Percentiles rank a stretch among this genome's conserved stretches.
These are phyloP conservation scores for Tricholoma sp. DNA, from an alignment of 768 basidiomycete genomes.

Conservation along the genomic window DNA sequence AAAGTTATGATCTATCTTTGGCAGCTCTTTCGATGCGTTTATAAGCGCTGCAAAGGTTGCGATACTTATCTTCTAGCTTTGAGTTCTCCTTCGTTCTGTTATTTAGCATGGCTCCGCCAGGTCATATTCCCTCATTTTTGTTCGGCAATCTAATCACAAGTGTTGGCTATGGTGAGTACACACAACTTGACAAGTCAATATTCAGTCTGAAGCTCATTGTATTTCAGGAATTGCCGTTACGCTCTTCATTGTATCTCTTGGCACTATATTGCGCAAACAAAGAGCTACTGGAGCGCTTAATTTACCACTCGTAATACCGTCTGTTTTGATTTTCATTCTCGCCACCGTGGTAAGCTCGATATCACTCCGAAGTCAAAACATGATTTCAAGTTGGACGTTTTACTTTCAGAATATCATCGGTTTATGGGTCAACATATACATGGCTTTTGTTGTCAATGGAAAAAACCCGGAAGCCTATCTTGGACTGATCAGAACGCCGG, in stretches of 20 bases:
- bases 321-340: neutral
- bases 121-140: too few species aligned
- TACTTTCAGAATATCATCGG: neutral
- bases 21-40: too few species aligned
- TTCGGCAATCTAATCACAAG: too few species aligned
- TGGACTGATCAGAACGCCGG: neutral
- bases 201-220: too few species aligned
- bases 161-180: too few species aligned
- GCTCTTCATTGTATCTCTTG: neutral
- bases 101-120: too few species aligned
- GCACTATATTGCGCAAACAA: neutral
- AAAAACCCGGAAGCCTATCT: neutral
- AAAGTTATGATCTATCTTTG: too few species aligned
- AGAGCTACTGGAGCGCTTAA: neutral
- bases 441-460: neutral
- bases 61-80: too few species aligned
- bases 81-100: too few species aligned
- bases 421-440: neutral
- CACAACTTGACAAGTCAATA: too few species aligned
- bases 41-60: too few species aligned
- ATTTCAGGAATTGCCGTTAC: neutral
- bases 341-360: neutral
- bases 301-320: neutral
- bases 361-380: neutral
- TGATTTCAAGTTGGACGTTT: neutral